These are phyloP conservation scores for Exophiala alcalophila DNA, from an alignment of 2,329 filamentous ascomycete species.

Conservation along the genomic window DNA sequence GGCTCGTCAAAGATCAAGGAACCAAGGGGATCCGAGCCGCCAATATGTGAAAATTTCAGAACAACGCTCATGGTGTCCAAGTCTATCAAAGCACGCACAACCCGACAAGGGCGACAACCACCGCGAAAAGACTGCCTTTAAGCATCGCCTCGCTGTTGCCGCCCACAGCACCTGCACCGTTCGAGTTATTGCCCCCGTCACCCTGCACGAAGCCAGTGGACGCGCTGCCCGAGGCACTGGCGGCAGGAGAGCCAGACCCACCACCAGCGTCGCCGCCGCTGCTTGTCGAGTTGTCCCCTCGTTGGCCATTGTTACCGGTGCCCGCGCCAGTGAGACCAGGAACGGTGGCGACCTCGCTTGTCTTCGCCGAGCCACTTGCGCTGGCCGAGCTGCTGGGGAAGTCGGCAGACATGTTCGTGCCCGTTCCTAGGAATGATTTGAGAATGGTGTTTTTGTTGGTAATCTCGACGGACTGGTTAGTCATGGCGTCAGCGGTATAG, in stretches of 20 bases:
- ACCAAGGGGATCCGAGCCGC: too few species aligned
- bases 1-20: too few species aligned
- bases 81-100: slow-evolving; percentile 45
- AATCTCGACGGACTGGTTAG: slow-evolving; percentile 75
- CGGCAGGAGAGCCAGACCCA: slow-evolving; percentile 6
- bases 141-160: slow-evolving; percentile 39
- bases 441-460: slow-evolving; percentile 72
- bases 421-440: slow-evolving; percentile 75
- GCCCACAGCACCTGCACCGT: slow-evolving; percentile 21
- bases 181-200: slow-evolving; percentile 17
- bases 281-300: slow-evolving; percentile 33
- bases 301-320: slow-evolving; percentile 37
- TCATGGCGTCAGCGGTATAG: slow-evolving; percentile 63
- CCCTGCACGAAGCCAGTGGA: slow-evolving; percentile 31
- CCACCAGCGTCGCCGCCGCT: slow-evolving; percentile 4
- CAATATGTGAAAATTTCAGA: too few species aligned
- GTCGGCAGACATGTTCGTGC: slow-evolving; percentile 64
- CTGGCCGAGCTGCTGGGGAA: slow-evolving; percentile 39
- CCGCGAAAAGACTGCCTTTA: slow-evolving; percentile 47
- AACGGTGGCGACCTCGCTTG: slow-evolving; percentile 38
- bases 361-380: slow-evolving; percentile 32
- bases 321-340: slow-evolving; percentile 56
- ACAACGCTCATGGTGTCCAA: too few species aligned
- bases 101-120: slow-evolving; percentile 46
- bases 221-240: slow-evolving; percentile 25